These are phyloP conservation scores for Colletotrichum sp. DNA, from an alignment of 2,329 filamentous ascomycete species.

Conservation along the genomic window DNA sequence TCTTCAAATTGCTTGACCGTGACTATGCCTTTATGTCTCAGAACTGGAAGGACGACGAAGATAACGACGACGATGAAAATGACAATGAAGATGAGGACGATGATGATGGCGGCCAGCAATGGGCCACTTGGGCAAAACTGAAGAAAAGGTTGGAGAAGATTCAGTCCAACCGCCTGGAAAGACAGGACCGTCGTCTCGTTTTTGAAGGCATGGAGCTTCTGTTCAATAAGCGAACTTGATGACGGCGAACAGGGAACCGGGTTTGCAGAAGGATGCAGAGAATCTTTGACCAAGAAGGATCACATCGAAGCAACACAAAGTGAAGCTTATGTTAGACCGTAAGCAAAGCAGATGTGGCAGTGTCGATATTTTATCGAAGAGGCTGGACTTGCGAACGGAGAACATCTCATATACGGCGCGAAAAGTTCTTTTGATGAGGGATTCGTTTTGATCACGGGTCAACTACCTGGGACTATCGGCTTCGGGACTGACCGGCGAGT, in stretches of 20 bases:
- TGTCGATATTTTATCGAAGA: background rate
- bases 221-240: rapidly evolving
- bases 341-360: background rate
- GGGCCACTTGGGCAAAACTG: background rate
- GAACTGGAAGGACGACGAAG: background rate
- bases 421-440: background rate
- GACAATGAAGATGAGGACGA: background rate
- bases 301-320: background rate
- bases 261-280: background rate
- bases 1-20: background rate
- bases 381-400: background rate
- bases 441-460: background rate
- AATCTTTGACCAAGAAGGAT: background rate
- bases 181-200: background rate
- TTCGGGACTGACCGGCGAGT: background rate
- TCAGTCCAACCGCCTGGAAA: rapidly evolving
- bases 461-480: background rate
- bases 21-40: background rate
- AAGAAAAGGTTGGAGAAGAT: background rate
- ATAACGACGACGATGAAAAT: background rate
- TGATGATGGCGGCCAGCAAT: background rate
- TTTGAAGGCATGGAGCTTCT: background rate
- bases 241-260: rapidly evolving
- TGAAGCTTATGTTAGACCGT: background rate
- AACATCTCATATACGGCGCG: background rate